Base-by-base conservation (phyloP, 148 eudicot genomes). In the Hydrangea macrophylla region DNA sequence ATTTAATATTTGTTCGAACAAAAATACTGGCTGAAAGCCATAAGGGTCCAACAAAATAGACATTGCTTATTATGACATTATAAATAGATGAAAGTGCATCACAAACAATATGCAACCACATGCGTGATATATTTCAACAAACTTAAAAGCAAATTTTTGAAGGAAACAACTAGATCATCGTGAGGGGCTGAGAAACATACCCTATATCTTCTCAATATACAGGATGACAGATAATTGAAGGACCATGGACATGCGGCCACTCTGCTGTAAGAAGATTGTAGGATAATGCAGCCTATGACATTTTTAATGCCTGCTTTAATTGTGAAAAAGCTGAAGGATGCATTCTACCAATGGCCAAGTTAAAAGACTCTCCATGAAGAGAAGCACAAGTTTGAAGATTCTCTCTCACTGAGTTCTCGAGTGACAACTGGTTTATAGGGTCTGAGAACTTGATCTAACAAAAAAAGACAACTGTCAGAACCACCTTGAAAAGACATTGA, bases 371-470 rank as follows among this genome's bases (percentile, higher is more conserved):
- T 65, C 99, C 96, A 71, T 90, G 99, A 79, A 90, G 83, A 40
- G 89, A 62, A 45, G 99, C 86, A 82, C 99, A 90, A 30, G 97
- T 90, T 71, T 94, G 96, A 70, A 94, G 99, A 68, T 89, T 94
- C 27, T 91, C 99, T 64, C 81, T 87, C 81, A 94, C 84, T 22
- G 87, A 88, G 59, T 81, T 90, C 82, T 94, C 96, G 50, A 94
- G 63, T 26, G 99, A 87, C 83, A 87, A 75, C 75, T 87, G 88
- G 74, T 84, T 84, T 67, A 91, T 77, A 39, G 96, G 97, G 68
- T 94, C 99, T 3, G 88, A 85, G 31, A 92, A 56, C 70, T 94
- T 94, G 73, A 94, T 94, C 99, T 94, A 75, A 64, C 61, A 70
- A 65, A 31, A 26, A 17, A 22, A 48, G 18, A 33, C 20, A 33